Conservation (phyloP, 192 early-diverging fungal genomes). For the Borealophlyctis nickersoniae region DNA sequence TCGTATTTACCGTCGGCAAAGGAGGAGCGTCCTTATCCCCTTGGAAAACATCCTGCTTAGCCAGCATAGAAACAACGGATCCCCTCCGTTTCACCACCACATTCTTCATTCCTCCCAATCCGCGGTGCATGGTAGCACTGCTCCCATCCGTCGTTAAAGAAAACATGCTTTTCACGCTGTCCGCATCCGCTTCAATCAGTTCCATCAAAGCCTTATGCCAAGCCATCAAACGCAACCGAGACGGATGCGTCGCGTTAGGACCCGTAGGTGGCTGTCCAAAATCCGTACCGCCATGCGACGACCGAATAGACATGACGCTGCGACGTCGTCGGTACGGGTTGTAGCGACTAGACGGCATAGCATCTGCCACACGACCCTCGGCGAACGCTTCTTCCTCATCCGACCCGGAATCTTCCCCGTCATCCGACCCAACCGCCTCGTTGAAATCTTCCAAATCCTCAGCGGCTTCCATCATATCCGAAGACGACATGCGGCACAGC, state of each 20-base stretch:
- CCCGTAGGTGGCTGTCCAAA: neutral
- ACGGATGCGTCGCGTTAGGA: neutral
- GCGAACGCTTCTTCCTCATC: neutral
- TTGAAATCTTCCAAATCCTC: slow-evolving; percentile 4
- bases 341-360: neutral
- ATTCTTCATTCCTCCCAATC: too few relatives aligned
- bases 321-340: neutral
- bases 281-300: neutral
- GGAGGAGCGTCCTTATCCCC: too few relatives aligned
- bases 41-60: too few relatives aligned
- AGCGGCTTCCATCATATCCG: neutral
- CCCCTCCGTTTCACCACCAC: too few relatives aligned
- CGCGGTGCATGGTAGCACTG: too few relatives aligned
- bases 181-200: neutral
- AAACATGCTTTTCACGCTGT: neutral
- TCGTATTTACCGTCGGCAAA: too few relatives aligned
- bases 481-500: slow-evolving; percentile 22
- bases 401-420: neutral
- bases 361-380: neutral
- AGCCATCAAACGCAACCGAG: neutral
- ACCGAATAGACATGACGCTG: neutral
- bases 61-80: too few relatives aligned
- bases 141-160: neutral
- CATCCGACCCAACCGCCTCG: neutral
- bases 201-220: neutral